Base-by-base conservation (phyloP, 2,329 filamentous ascomycete species). In the Apiospora arundinis region DNA sequence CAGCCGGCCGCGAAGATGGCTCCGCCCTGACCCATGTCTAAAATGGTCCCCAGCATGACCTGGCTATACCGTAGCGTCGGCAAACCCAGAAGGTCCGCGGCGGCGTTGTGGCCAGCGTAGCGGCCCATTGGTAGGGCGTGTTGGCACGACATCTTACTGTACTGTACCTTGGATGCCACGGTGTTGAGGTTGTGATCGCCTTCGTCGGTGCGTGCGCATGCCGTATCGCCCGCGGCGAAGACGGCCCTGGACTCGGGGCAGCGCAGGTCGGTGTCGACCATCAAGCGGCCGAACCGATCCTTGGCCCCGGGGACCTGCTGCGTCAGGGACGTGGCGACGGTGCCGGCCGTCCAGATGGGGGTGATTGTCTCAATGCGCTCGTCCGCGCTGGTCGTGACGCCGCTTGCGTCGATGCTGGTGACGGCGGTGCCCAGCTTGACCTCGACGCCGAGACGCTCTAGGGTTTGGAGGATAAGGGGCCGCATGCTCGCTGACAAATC, bases 341-440 rank as follows among this genome's bases (percentile, higher is more conserved):
- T 73, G 0, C 82, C 82, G 0, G 79, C 82, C 0, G 82, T 83
- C 82, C 82, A 83, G 7, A 83, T 73, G 0, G 76, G 76, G 0
- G 82, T 83, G 18, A 75, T 70, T 0, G 81, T 73, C 9, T 77
- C 74, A 56, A 83, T 83, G 11, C 68, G 74, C 69, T 83, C 80
- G 0, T 80, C 81, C 0, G 75, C 77, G 1, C 72, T 69, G 2
- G 80, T 73, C 0, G 70, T 76, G 0, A 83, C 75, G 0, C 79
- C 75, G 0, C 74, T 67, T 0, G 70, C n/a, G 37, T 79, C 76
- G 32, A 83, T 67, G 4, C 73, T 32, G 2, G 72, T 67, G 0
- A 83, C 75, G 2, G 74, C 72, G 4, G 75, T 69, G 6, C 76
- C 77, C 16, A 83, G 77, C 23, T 77, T 79, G 23, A 77, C 52